Conservation (phyloP, 495 filamentous ascomycete genomes). For the Collariella sp. region DNA sequence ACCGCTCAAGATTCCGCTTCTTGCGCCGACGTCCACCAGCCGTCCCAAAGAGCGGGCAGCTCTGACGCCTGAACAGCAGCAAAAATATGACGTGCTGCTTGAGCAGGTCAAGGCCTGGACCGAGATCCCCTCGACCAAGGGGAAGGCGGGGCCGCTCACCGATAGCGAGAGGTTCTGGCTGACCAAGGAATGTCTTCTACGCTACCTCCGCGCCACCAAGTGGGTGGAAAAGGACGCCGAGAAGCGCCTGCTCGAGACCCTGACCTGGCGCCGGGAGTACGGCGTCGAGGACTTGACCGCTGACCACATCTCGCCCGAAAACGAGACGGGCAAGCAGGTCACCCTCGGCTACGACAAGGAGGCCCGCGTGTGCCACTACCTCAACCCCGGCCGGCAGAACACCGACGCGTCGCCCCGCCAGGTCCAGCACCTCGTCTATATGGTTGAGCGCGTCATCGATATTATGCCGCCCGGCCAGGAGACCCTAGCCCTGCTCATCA, state of each 20-base stretch:
- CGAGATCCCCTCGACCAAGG: conserved; percentile 56
- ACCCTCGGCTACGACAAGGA: conserved; percentile 79
- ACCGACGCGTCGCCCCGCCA: conserved; percentile 83
- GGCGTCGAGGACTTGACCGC: conserved; percentile 62
- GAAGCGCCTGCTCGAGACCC: conserved; percentile 66
- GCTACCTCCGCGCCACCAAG: conserved; percentile 88
- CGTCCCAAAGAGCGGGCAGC: conserved; percentile 44
- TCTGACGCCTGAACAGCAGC: conserved; percentile 68
- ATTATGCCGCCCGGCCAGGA: conserved; percentile 81
- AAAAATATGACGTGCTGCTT: conserved; percentile 72
- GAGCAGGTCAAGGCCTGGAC: conserved; percentile 59
- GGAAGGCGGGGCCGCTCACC: conserved; percentile 55
- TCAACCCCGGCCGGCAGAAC: conserved; percentile 84
- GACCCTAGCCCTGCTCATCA: conserved; percentile 73
- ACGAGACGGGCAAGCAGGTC: conserved; percentile 92
- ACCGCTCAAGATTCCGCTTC: conserved; percentile 62
- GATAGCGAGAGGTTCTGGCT: conserved; percentile 83
- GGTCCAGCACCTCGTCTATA: conserved; percentile 87
- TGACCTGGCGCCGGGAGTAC: conserved; percentile 86
- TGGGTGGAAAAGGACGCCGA: conserved; percentile 73
- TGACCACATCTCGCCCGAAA: conserved; percentile 81
- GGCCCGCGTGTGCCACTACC: conserved; percentile 76
- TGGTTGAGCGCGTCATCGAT: conserved; percentile 85
- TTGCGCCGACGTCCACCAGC: conserved; percentile 47
- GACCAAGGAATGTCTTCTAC: conserved; percentile 82